Evolutionary conservation across 306 rosid genomes (phyloP), one percentile per base, ranked within the genome.

Genomic region (Prunus davidiana): DNA sequence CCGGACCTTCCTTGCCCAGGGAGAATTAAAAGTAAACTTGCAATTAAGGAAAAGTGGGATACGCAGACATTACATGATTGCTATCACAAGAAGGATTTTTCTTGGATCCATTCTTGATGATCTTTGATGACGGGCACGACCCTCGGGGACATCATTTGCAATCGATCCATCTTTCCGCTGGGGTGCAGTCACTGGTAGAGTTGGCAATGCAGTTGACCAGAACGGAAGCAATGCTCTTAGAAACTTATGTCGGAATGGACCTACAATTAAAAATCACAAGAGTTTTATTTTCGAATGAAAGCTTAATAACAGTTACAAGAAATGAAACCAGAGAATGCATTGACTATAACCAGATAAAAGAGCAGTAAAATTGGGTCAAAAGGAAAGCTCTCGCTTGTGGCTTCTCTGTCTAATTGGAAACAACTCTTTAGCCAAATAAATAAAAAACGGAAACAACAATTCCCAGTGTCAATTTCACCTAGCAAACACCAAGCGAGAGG

Each of bases 51-150:
- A 74, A 76, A 22, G 30, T 58, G 43, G 72, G 65, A 76, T 67
- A 65, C n/a, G 61, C 22, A 41, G 47, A 72, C 16, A 8, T 72
- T 89, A 96, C 99, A 96, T 96, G 78, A 93, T 91, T 62, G 98
- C 99, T 80, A 96, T 90, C 77, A 91, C 47, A 62, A 96, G 97
- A 82, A 96, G 96, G 82, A 96, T 91, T 86, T 96, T 96, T 79
- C 99, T 87, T 5, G 99, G 98, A 89, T 96, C 99, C 98, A 91
- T 87, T 80, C 93, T 89, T 24, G 99, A 91, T 79, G 99, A 78
- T 82, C 89, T 88, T 86, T 84, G 97, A 81, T 87, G 93, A 28
- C 98, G 88, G 66, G 78, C 49, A 32, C 94, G 99, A 64, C 86
- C 92, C 88, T 96, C 99, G 18, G 89, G 81, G 76, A 83, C 70